Base-by-base conservation (phyloP, 345 rosid genomes). In the Camelina hispida region DNA sequence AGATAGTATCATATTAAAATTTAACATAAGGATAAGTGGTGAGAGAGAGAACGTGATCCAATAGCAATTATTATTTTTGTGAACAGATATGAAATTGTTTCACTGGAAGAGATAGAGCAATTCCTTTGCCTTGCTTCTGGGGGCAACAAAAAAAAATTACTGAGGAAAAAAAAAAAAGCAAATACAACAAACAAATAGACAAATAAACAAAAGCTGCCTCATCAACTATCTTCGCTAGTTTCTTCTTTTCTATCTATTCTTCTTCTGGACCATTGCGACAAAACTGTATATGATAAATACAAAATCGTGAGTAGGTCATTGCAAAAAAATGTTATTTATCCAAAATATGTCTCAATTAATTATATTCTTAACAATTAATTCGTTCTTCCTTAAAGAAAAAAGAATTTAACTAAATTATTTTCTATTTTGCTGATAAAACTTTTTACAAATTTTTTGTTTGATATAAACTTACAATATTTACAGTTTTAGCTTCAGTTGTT, bases 51-150 rank as follows among this genome's bases (percentile, higher is more conserved):
- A 57, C 40, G 42, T 85, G 87, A 85, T 63, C 85, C 91, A 87
- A 66, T 83, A 77, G 40, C 73, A 80, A 74, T 85, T 88, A 78
- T 86, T 83, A 80, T 78, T 81, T 76, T 58, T 84, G 87, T 82
- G 62, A 77, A 81, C 86, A 85, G 69, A 56, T 65, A 63, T 55
- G 55, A 80, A 68, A 22, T 69, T 87, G 83, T 81, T 87, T 83
- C 89, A 67, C 80, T 74, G 79, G 38, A 34, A 81, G 59, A 83
- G 84, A 69, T 80, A 76, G 78, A 75, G 76, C 53, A 14, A 54
- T 64, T 78, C 77, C 76, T 50, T 22, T 79, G 75, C 76, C 77
- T 77, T 13, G 2, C 46, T 78, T 73, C 73, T 79, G 73, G 81
- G 60, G 60, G 23, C 73, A 78, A 59, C 59, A 34, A 5, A 6